A percentile compares a stretch with the other conserved stretches of the same genome.
These are phyloP conservation scores for Craspedostauros australis DNA, from an alignment of 108 stramenopile genomes.

Conservation along the genomic window DNA sequence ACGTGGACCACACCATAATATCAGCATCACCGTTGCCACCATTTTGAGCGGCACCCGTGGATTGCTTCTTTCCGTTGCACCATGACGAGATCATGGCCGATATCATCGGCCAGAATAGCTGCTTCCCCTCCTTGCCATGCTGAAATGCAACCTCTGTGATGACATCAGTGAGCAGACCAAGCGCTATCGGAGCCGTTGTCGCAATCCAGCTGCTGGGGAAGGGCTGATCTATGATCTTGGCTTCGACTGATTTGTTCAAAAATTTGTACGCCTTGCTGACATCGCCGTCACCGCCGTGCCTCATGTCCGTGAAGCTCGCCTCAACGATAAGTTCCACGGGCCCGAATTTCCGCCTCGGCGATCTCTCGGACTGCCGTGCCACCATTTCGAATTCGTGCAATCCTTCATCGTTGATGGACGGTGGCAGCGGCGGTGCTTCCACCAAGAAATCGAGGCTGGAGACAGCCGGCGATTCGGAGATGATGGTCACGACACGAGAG, in stretches of 20 bases:
- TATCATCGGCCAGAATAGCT: slow-evolving; percentile 52
- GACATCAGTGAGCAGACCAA: slow-evolving; percentile 76
- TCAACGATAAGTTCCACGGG: slow-evolving; percentile 75
- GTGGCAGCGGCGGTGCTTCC: slow-evolving; percentile 57
- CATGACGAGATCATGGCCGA: slow-evolving; percentile 41
- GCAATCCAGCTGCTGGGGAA: slow-evolving; percentile 89
- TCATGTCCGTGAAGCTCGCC: slow-evolving; percentile 81
- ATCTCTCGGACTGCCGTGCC: slow-evolving; percentile 48
- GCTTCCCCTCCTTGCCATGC: slow-evolving; percentile 41
- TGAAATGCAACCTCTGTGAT: slow-evolving; percentile 36
- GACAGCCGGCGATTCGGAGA: slow-evolving; percentile 76
- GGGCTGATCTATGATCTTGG: too few species aligned
- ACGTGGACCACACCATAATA: slow-evolving; percentile 54
- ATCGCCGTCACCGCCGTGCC: slow-evolving; percentile 82
- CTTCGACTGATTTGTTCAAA: slow-evolving; percentile 48
- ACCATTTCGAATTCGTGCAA: slow-evolving; percentile 52
- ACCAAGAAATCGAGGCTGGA: slow-evolving; percentile 77
- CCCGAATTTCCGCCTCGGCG: slow-evolving; percentile 59
- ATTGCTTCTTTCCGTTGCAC: slow-evolving; percentile 40
- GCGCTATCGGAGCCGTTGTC: slow-evolving; percentile 71
- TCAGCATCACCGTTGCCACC: slow-evolving; percentile 8
- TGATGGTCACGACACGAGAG: slow-evolving; percentile 57
- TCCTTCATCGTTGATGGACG: slow-evolving; percentile 57
- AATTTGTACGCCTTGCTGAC: slow-evolving; percentile 65
- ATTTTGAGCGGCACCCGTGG: slow-evolving; percentile 3